phyloP scores from a whole-genome alignment of 2,329 filamentous ascomycete species.

The Beauveria medogensis region DNA sequence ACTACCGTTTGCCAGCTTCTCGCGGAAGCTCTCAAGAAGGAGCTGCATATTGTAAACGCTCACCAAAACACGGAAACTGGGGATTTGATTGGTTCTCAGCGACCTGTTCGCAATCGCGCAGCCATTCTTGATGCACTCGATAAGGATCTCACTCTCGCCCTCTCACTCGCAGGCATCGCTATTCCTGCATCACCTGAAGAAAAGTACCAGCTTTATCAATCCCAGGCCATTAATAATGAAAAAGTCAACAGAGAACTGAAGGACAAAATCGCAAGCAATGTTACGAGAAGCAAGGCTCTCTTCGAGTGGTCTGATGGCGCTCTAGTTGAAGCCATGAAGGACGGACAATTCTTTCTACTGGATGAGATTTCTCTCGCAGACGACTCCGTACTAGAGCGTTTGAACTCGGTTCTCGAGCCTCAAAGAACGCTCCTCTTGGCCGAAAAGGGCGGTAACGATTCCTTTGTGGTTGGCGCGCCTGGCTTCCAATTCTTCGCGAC shows the following conservation, averaged over 20 bases:
- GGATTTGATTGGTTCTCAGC: constrained; percentile 90
- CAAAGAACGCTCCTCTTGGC: constrained; percentile 79
- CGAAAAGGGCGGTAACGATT: constrained; percentile 83
- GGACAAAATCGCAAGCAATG: constrained; percentile 38
- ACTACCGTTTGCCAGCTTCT: constrained; percentile 92
- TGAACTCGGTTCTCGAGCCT: constrained; percentile 94
- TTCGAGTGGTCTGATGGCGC: constrained; percentile 97
- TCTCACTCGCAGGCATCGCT: constrained; percentile 34
- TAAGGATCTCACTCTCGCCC: constrained; percentile 46
- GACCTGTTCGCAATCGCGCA: constrained; percentile 79
- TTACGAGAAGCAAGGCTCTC: constrained; percentile 66
- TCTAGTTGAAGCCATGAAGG: constrained; percentile 87
- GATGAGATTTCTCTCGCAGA: constrained; percentile 98
- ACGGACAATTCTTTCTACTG: constrained; percentile 82
- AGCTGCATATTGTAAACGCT: constrained; percentile 86
- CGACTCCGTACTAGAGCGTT: constrained; percentile 88
- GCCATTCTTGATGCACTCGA: constrained; percentile 59
- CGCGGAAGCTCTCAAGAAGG: constrained; percentile 67
- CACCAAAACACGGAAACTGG: constrained; percentile 98
- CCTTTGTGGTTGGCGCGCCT: constrained; percentile 63
- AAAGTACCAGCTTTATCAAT: constrained; percentile 49
- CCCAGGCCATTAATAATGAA: constrained; percentile 33
- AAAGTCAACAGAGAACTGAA: constrained; percentile 41
- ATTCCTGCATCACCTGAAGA: constrained; percentile 39
- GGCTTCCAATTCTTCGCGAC: constrained; percentile 96